phyloP scores from a whole-genome alignment of 2,329 filamentous ascomycete species.

The Beauveria australis region DNA sequence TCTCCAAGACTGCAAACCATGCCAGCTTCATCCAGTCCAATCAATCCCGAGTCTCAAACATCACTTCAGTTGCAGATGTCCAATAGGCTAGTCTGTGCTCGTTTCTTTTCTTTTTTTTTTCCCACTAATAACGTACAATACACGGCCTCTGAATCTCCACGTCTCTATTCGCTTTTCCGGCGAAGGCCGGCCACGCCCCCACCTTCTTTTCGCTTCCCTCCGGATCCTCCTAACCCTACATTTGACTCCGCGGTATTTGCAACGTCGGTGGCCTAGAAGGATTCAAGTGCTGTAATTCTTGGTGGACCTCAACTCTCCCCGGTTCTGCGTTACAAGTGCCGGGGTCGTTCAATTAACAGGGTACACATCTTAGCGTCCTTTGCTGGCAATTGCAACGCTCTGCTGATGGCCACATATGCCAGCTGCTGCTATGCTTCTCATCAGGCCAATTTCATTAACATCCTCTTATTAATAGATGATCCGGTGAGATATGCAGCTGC shows the following conservation, averaged over 20 bases:
- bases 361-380: neutral
- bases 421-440: neutral
- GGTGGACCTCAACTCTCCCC: neutral
- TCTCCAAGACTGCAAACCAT: neutral
- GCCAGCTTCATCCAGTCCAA: neutral
- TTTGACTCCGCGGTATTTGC: neutral
- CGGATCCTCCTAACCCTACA: neutral
- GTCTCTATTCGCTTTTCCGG: neutral
- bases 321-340: too few species aligned
- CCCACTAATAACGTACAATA: neutral
- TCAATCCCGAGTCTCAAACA: neutral
- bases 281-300: neutral
- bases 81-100: neutral
- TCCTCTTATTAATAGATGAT: neutral
- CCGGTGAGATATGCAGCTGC: neutral
- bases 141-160: neutral
- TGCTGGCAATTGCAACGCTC: neutral
- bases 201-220: neutral
- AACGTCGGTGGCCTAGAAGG: neutral
- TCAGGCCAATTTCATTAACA: neutral
- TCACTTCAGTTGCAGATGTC: neutral
- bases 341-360: neutral
- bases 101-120: too few species aligned
- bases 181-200: neutral
- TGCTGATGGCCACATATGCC: neutral